Evolutionary conservation across 2,329 filamentous ascomycete species (phyloP).

Genomic region (Microcyclospora pomicola): DNA sequence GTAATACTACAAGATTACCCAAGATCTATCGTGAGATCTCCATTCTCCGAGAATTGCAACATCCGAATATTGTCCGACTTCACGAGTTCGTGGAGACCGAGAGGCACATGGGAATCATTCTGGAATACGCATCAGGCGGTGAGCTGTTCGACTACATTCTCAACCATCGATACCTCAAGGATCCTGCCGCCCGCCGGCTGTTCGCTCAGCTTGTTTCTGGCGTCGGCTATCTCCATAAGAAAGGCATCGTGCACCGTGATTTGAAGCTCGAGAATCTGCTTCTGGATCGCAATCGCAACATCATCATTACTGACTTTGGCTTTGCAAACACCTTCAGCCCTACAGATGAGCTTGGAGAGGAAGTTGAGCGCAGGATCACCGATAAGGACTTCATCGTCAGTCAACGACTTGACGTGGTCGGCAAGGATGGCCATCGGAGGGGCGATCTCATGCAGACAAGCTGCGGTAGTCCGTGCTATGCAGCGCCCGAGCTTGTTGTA

Average conservation of each 20-base stretch:
- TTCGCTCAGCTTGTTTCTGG: conserved; percentile 95
- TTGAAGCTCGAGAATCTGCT: conserved; percentile 92
- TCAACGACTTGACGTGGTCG: conserved; percentile 67
- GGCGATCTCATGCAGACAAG: conserved; percentile 98
- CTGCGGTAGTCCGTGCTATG: conserved; percentile 95
- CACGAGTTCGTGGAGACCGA: conserved; percentile 99
- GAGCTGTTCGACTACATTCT: conserved; percentile 98
- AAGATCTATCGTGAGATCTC: conserved; percentile 97
- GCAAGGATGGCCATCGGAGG: conserved; percentile 54
- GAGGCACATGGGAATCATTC: conserved; percentile 90
- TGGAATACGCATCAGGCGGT: conserved; percentile 94
- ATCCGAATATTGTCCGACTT: conserved; percentile 91
- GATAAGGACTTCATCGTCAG: conserved; percentile 83
- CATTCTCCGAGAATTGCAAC: conserved; percentile 73
- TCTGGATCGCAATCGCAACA: conserved; percentile 91
- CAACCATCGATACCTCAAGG: conserved; percentile 91
- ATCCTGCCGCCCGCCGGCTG: conserved; percentile 73
- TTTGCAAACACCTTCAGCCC: conserved; percentile 97
- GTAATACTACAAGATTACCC: conserved; percentile 74
- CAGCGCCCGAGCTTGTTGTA: conserved; percentile 89
- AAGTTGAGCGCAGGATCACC: conserved; percentile 73
- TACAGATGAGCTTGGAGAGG: conserved; percentile 71
- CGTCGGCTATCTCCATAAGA: conserved; percentile 95
- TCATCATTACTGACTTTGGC: conserved; percentile 98
- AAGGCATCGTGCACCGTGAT: conserved; percentile 95